phyloP scores from a whole-genome alignment of 495 filamentous ascomycete genomes.

The Thozetella sp. region DNA sequence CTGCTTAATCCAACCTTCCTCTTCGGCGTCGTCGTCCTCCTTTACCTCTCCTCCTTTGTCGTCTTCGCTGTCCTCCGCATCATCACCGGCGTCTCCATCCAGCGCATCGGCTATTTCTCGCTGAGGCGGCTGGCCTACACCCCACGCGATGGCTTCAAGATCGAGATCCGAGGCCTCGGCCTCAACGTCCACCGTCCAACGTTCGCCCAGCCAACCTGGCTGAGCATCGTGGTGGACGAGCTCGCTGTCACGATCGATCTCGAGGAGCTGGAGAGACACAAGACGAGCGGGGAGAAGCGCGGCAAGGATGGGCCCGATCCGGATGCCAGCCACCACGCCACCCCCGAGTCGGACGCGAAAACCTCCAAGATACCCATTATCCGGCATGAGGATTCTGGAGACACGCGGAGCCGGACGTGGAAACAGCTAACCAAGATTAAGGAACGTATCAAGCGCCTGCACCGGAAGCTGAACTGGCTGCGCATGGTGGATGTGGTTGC shows the following conservation, averaged over 20 bases:
- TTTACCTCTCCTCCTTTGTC: slow-evolving; percentile 90
- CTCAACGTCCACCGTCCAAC: slow-evolving; percentile 88
- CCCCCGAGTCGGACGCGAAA: slow-evolving; percentile 16
- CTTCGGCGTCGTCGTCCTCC: slow-evolving; percentile 77
- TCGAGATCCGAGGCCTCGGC: slow-evolving; percentile 88
- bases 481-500: slow-evolving; percentile 89
- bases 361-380: slow-evolving; percentile 18
- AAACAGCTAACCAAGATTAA: slow-evolving; percentile 72
- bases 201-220: slow-evolving; percentile 96
- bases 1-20: slow-evolving; percentile 74
- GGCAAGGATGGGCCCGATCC: slow-evolving; percentile 24
- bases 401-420: slow-evolving; percentile 74
- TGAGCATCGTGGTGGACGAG: slow-evolving; percentile 85
- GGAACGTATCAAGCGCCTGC: slow-evolving; percentile 81
- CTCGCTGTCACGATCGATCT: slow-evolving; percentile 82
- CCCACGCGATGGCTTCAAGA: slow-evolving; percentile 79
- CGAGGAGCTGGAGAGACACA: slow-evolving; percentile 55
- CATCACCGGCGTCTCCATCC: slow-evolving; percentile 92
- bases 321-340: slow-evolving; percentile 14
- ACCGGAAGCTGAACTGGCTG: slow-evolving; percentile 86
- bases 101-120: slow-evolving; percentile 90
- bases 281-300: slow-evolving; percentile 21
- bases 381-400: slow-evolving; percentile 19
- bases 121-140: slow-evolving; percentile 87
- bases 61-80: slow-evolving; percentile 92